phyloP scores from a whole-genome alignment of 2,329 filamentous ascomycete genomes.

The Pseudocercospora vitis region DNA sequence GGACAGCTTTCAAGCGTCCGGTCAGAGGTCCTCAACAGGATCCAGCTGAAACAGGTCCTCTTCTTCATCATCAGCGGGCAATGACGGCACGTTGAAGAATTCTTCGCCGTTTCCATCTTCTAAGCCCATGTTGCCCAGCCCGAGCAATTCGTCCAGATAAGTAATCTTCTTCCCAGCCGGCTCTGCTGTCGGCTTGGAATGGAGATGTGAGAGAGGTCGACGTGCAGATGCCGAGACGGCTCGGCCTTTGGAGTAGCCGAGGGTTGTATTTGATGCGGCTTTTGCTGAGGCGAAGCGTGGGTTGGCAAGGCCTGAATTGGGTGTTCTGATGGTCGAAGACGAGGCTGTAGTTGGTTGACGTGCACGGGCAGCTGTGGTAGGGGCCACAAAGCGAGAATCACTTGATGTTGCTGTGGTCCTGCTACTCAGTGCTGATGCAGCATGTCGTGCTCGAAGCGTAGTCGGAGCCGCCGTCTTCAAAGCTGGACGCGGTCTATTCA shows the following conservation, averaged over 20 bases:
- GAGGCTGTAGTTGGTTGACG: constrained; percentile 38
- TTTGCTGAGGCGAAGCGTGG: constrained; percentile 62
- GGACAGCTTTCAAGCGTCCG: too few species aligned
- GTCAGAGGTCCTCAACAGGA: constrained; percentile 22
- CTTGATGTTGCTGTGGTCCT: constrained; percentile 35
- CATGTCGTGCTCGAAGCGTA: constrained; percentile 55
- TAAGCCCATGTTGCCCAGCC: constrained; percentile 23
- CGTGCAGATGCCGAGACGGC: constrained; percentile 47
- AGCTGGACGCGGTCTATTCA: constrained; percentile 4
- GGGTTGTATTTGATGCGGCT: constrained; percentile 72
- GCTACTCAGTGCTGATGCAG: constrained; percentile 45
- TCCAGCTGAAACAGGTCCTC: constrained; percentile 30
- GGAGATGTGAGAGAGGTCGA: constrained; percentile 28
- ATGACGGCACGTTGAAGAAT: constrained; percentile 8
- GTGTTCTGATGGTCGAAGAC: constrained; percentile 25
- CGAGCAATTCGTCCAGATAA: constrained; percentile 30
- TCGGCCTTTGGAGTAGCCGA: constrained; percentile 82
- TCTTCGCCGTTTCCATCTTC: constrained; percentile 23
- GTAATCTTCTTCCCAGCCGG: constrained; percentile 18
- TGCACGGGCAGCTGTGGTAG: constrained; percentile 44
- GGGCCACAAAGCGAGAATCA: constrained; percentile 42
- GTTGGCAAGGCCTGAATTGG: constrained; percentile 27
- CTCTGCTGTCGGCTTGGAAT: constrained; percentile 19
- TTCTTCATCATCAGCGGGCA: constrained; percentile 18
- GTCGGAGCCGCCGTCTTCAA: constrained; percentile 43